Conservation (phyloP, 441 rosid species). For the Erodium moschatum region DNA sequence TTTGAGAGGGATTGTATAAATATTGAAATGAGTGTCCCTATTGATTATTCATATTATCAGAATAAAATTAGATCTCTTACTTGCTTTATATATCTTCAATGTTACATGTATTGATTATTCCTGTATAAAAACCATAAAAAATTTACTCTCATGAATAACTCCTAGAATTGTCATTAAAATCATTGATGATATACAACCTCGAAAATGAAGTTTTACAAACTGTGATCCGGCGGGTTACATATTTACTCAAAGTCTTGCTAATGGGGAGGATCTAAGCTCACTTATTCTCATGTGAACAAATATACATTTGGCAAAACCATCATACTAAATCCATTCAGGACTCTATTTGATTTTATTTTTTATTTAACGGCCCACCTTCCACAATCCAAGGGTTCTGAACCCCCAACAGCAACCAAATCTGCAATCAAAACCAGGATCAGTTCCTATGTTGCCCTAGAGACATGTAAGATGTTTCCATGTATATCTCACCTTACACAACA, state of each 20-base stretch:
- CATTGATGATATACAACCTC: constrained; percentile 1
- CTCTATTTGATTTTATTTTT: background rate
- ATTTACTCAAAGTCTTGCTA: background rate
- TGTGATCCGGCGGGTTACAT: background rate
- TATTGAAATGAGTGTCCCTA: too few species aligned
- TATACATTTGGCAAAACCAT: background rate
- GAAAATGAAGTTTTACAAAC: background rate
- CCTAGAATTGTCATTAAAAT: too few species aligned
- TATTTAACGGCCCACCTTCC: background rate
- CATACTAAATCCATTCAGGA: background rate
- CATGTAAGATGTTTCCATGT: background rate
- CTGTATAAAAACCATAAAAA: too few species aligned
- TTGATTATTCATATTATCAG: background rate
- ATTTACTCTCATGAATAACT: too few species aligned
- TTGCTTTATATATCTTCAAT: too few species aligned
- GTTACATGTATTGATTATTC: too few species aligned
- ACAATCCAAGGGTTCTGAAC: constrained; percentile 5
- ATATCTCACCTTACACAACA: background rate
- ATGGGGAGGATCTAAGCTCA: background rate
- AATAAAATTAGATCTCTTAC: background rate
- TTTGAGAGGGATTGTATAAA: too few species aligned
- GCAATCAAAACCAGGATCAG: background rate
- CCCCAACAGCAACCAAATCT: constrained; percentile 2
- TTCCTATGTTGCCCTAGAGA: background rate
- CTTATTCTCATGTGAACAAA: background rate